Evolutionary conservation across 1,284 basidiomycete species (phyloP), one percentile per base, ranked within the genome.

Genomic region (Cryptococcus sp.): DNA sequence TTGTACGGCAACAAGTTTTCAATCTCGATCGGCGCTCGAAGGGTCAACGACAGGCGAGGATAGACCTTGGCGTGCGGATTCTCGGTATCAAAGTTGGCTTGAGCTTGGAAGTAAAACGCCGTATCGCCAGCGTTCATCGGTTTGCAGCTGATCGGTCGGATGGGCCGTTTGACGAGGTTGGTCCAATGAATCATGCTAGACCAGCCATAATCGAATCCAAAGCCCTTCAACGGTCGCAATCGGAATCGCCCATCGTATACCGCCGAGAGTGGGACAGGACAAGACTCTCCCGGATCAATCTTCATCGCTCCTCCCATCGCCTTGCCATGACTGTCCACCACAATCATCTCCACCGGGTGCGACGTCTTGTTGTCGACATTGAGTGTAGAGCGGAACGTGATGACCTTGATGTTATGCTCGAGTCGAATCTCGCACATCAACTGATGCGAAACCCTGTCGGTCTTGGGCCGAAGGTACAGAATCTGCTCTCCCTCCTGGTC

Each of bases 1-100:
- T 98, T 92, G 74, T 87, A 97, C 1, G 97, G 97, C 38, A 99
- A 76, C 22, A 98, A 75, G 65, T 99, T 99, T 75, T 99, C 95
- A 10, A 99, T 76, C 66, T 99, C 95, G 32, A 98, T 80, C 0
- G 95, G 95, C 9, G 95, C 91, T n/a, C 92, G 84, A 46, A 99
- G 80, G 48, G 83, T 84, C 35, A 99, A 76, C 42, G 82, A 84
- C 52, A 97, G 81, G 65, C 84, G 85, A 0, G 94, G 94, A 59
- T 87, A 87, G 70, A 82, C 82, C 47, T 87, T 92, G 37, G 78
- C 65, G 25, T 76, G 70, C 5, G 80, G 75, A 58, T 91, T 86
- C 47, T 80, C 80, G 10, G 76, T 69, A 65, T 95, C 87, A 47
- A 83, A 87, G 54, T 90, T 82, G 2, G 88, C 86, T 79, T 86